Evolutionary conservation across 2,329 filamentous ascomycete species (phyloP).

Genomic region (Sarocladium oryzae): DNA sequence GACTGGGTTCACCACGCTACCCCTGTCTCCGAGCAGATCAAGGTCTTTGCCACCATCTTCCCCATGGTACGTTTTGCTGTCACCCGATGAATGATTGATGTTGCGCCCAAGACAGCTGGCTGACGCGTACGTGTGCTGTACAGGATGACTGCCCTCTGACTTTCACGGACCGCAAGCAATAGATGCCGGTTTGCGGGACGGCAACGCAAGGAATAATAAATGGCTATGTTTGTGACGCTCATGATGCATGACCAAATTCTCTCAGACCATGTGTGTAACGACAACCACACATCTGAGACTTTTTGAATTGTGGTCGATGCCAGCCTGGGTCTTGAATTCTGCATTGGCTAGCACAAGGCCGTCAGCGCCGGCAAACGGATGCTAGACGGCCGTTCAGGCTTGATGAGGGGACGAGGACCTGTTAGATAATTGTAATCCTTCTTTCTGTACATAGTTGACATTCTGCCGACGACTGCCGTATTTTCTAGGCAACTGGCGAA

Average conservation of each 20-base stretch:
- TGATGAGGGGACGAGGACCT: background rate
- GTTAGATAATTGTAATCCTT: slow-evolving; percentile 10
- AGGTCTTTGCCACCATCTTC: slow-evolving; percentile 98
- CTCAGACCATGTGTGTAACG: slow-evolving; percentile 5
- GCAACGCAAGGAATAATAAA: background rate
- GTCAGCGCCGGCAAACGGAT: background rate
- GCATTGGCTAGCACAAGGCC: background rate
- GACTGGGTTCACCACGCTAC: slow-evolving; percentile 90
- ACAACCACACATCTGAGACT: background rate
- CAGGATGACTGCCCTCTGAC: slow-evolving; percentile 80
- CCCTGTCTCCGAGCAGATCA: slow-evolving; percentile 82
- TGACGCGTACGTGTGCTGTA: too few species aligned
- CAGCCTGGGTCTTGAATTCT: background rate
- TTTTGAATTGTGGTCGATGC: background rate
- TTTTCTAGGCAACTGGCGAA: background rate
- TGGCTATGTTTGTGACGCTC: background rate
- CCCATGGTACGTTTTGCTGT: slow-evolving; percentile 62
- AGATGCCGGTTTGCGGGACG: slow-evolving; percentile 13
- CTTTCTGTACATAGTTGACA: slow-evolving; percentile 11
- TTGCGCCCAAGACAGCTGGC: too few species aligned
- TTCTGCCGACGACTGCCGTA: background rate
- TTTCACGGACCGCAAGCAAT: slow-evolving; percentile 53
- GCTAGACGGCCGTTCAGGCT: background rate
- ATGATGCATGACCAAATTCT: background rate
- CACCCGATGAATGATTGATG: background rate